These are phyloP conservation scores for Paraphoma sp. DNA, from an alignment of 2,329 filamentous ascomycete genomes.

Conservation along the genomic window DNA sequence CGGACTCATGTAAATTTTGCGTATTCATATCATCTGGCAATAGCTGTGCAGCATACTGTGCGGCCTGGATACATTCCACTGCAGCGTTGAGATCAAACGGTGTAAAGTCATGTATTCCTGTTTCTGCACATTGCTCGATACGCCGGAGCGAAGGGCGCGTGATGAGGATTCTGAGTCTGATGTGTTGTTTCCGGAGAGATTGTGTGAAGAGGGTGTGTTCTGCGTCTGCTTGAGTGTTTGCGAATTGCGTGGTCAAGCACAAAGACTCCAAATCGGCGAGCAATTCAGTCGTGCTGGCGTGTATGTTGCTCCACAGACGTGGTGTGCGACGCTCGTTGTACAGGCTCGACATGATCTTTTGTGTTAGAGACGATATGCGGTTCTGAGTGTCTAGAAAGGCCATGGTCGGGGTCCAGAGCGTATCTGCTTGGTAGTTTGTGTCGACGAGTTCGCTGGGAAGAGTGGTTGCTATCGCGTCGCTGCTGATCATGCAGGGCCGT, in stretches of 20 bases:
- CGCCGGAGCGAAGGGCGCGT: constrained; percentile 46
- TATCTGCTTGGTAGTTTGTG: not conserved
- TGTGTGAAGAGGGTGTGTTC: not conserved
- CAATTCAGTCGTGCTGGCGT: constrained; percentile 31
- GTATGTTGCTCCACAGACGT: constrained; percentile 34
- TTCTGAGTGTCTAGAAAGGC: constrained; percentile 11
- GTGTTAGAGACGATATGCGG: constrained; percentile 11
- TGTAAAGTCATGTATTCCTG: constrained; percentile 31
- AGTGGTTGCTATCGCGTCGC: constrained; percentile 33
- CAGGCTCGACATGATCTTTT: not conserved
- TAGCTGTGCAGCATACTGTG: constrained; percentile 33
- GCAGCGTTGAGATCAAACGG: constrained; percentile 38
- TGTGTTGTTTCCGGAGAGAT: constrained; percentile 32
- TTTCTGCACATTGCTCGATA: constrained; percentile 33
- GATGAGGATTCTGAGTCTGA: constrained; percentile 39
- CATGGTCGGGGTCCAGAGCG: not conserved
- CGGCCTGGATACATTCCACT: constrained; percentile 39
- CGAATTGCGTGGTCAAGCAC: constrained; percentile 19
- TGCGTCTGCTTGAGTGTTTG: not conserved
- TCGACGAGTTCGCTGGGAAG: constrained; percentile 16
- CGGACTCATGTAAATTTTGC: constrained; percentile 13
- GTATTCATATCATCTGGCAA: constrained; percentile 31
- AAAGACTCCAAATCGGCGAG: not conserved
- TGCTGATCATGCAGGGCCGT: constrained; percentile 39
- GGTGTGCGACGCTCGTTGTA: not conserved